A percentile compares a stretch with the other conserved stretches of the same genome.
phyloP scores from a whole-genome alignment of 805 yeast species.

The Kazachstania martiniae region DNA sequence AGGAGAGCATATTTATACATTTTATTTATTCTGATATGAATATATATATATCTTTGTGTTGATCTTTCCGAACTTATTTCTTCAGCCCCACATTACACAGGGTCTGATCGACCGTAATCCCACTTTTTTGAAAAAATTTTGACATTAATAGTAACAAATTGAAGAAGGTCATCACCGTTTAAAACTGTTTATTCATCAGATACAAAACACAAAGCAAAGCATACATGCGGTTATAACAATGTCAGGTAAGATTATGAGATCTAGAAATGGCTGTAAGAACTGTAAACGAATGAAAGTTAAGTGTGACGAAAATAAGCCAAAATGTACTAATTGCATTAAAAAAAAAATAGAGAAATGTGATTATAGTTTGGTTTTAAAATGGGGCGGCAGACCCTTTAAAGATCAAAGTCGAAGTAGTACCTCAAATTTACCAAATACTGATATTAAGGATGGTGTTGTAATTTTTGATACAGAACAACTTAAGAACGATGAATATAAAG shows the following conservation, averaged over 20 bases:
- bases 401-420: conserved; percentile 19
- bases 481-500: background rate
- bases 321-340: conserved; percentile 46
- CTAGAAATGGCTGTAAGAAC: conserved; percentile 49
- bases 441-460: conserved; percentile 2
- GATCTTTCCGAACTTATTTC: too few relatives aligned
- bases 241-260: conserved; percentile 27
- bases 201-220: too few relatives aligned
- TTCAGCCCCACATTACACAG: too few relatives aligned
- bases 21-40: too few relatives aligned
- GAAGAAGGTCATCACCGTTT: too few relatives aligned
- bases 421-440: conserved; percentile 1
- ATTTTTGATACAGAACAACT: background rate
- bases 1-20: too few relatives aligned
- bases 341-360: conserved; percentile 39
- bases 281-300: conserved; percentile 55
- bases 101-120: too few relatives aligned
- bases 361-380: conserved; percentile 49
- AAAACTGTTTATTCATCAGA: too few relatives aligned
- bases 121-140: too few relatives aligned
- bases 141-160: too few relatives aligned
- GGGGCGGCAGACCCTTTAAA: conserved; percentile 65
- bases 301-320: conserved; percentile 60
- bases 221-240: too few relatives aligned
- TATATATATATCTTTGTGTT: too few relatives aligned